Percentiles rank a stretch among this genome's conserved stretches.
These are phyloP conservation scores for Rhodosporidiobolus sp. DNA, from an alignment of 768 basidiomycete species.

Conservation along the genomic window DNA sequence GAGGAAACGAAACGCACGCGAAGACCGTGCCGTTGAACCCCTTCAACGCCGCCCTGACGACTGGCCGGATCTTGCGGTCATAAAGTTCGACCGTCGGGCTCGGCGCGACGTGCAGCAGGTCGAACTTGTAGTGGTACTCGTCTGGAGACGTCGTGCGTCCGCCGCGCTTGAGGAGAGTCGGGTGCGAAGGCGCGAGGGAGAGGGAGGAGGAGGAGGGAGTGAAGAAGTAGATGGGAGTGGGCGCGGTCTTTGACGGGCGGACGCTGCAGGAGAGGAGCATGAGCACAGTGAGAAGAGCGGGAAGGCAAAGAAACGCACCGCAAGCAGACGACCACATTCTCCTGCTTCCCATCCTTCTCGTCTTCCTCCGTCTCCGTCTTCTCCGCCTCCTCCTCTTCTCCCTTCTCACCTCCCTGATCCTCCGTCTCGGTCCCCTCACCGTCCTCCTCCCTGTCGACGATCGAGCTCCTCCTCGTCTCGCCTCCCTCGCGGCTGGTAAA, in stretches of 20 bases:
- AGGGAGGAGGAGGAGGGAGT: neutral
- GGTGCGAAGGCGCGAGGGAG: constrained; percentile 21
- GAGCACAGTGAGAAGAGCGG: no score
- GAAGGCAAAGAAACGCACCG: constrained; percentile 3
- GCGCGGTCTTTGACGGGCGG: constrained; percentile 14
- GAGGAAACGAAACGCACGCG: constrained; percentile 52
- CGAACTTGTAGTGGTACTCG: constrained; percentile 37
- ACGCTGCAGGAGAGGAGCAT: constrained; percentile 4
- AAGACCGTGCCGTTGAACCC: constrained; percentile 96
- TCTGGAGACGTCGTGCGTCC: constrained; percentile 11
- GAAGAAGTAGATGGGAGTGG: constrained; percentile 15
- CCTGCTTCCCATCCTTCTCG: constrained; percentile 15
- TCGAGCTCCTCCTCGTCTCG: neutral
- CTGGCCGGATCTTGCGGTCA: constrained; percentile 38
- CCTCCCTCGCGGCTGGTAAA: neutral
- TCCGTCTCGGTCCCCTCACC: neutral
- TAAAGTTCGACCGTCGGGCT: constrained; percentile 39
- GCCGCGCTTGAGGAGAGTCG: constrained; percentile 32
- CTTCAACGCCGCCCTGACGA: constrained; percentile 74
- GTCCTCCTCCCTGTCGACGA: neutral
- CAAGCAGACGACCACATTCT: constrained; percentile 40
- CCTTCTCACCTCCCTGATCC: neutral
- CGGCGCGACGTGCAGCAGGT: constrained; percentile 39
- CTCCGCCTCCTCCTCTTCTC: constrained; percentile 7
- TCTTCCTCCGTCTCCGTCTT: constrained; percentile 28